phyloP scores from a whole-genome alignment of 352 stramenopile species.

The Plasmopara viticola region DNA sequence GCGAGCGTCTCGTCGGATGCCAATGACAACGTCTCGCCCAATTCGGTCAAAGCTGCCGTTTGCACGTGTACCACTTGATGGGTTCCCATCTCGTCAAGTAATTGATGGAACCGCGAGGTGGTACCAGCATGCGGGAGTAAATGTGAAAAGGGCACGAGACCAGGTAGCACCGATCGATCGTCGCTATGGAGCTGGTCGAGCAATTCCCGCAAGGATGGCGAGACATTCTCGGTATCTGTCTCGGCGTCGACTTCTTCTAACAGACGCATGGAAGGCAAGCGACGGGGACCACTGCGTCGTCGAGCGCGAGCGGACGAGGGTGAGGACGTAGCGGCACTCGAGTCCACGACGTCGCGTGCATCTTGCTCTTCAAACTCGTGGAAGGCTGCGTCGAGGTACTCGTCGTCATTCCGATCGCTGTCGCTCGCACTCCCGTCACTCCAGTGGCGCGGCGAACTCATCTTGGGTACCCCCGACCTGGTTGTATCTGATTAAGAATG shows the following conservation, averaged over 20 bases:
- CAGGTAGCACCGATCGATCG: conserved; percentile 22
- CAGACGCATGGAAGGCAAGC: conserved; percentile 35
- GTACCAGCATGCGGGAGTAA: conserved; percentile 30
- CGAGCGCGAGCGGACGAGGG: neutral
- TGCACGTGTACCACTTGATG: conserved; percentile 34
- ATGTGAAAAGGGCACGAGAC: conserved; percentile 52
- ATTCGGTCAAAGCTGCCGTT: conserved; percentile 44
- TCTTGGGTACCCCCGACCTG: neutral
- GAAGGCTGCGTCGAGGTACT: conserved; percentile 24
- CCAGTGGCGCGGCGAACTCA: conserved; percentile 14
- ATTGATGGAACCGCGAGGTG: conserved; percentile 35
- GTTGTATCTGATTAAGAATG: neutral
- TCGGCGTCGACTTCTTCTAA: conserved; percentile 53
- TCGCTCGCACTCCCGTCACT: conserved; percentile 17
- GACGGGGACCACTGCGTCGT: neutral
- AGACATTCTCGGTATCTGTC: conserved; percentile 19
- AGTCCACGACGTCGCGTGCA: conserved; percentile 21
- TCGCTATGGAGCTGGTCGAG: conserved; percentile 25
- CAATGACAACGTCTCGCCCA: conserved; percentile 66
- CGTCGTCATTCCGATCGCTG: conserved; percentile 13
- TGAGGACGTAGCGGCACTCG: neutral
- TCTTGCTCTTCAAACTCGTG: conserved; percentile 31
- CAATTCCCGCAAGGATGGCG: conserved; percentile 38
- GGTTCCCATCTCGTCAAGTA: conserved; percentile 32
- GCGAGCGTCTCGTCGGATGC: conserved; percentile 59